A percentile compares a stretch with the other conserved stretches of the same genome.
These are phyloP conservation scores for Melaleuca quinquenervia DNA, from an alignment of 345 rosid genomes.

Conservation along the genomic window DNA sequence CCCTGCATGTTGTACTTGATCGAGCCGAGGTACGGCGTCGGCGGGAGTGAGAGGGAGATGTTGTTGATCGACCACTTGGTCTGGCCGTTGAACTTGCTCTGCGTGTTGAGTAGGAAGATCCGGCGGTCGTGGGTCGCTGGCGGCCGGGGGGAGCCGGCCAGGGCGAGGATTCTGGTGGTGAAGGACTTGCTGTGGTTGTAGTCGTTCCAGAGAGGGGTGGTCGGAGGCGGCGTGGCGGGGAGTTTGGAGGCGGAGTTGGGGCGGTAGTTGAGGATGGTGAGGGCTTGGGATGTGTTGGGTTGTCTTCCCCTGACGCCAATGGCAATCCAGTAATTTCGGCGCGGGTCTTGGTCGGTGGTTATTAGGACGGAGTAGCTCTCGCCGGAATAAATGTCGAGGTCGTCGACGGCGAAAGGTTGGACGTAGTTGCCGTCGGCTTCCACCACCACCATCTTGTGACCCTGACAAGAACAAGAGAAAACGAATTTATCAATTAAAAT, in stretches of 20 bases:
- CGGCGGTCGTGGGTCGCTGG: constrained; percentile 22
- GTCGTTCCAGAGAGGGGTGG: constrained; percentile 64
- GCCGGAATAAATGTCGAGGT: constrained; percentile 73
- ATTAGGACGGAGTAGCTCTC: constrained; percentile 74
- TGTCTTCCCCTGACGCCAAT: constrained; percentile 48
- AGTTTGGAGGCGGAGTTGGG: constrained; percentile 25
- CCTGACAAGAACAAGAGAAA: constrained; percentile 10
- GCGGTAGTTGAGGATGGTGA: constrained; percentile 45
- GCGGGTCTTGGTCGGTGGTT: constrained; percentile 41
- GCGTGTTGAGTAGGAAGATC: constrained; percentile 66
- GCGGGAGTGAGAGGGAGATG: constrained; percentile 46
- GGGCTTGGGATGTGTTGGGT: constrained; percentile 49
- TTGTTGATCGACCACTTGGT: constrained; percentile 76
- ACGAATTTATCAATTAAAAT: not conserved
- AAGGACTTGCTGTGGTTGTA: constrained; percentile 41
- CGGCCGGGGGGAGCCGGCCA: constrained; percentile 33
- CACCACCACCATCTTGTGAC: constrained; percentile 67
- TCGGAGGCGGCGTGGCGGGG: constrained; percentile 46
- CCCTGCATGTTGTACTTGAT: constrained; percentile 27
- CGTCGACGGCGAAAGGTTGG: constrained; percentile 42
- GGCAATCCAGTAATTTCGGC: constrained; percentile 52
- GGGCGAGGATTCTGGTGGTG: constrained; percentile 23
- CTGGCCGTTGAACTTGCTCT: constrained; percentile 41
- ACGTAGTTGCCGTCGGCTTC: constrained; percentile 87
- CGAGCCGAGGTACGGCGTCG: constrained; percentile 75